Evolutionary conservation across 352 stramenopile genomes (phyloP), one percentile per base, ranked within the genome.

Genomic region (Phytopythium boreale): DNA sequence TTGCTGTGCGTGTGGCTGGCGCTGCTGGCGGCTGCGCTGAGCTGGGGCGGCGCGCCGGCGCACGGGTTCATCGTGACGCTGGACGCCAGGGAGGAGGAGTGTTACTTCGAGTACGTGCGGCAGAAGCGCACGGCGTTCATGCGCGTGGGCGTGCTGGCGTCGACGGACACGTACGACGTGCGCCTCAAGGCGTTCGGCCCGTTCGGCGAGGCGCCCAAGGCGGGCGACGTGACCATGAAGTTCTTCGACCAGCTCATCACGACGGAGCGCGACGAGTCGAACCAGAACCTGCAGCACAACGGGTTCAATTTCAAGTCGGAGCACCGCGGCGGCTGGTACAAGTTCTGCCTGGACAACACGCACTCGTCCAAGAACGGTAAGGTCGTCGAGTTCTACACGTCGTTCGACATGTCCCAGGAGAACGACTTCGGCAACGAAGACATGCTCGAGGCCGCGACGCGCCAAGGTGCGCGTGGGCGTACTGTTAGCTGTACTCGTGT

Each of bases 291-390:
- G 52, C 80, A 93, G 69, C 83, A 90, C 64, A 95, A 88, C 64
- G 86, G 84, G 49, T 95, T 95, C 67, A 95, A 95, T 69, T 95
- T 93, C 62, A 78, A 93, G 51, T 89, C 84, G 62, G 86, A 95
- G 71, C 82, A 93, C 66, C 83, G 84, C 56, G 84, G 84, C 49
- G 86, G 86, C 26, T 95, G 82, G 79, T 95, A 95, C 74, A 90
- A 90, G 72, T 95, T 93, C 50, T 95, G 86, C 56, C 65, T 95
- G 20, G 77, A 88, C 67, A 95, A 95, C 69, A 70, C 69, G 63
- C 86, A 95, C 69, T 87, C 81, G 69, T 68, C 70, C 37, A 86
- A 78, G 60, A 62, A 76, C 24, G 69, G 68, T 27, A 95, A 93
- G 74, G 66, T 77, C 41, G 77, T 95, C 37, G 83, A 95, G 71